These are phyloP conservation scores for Leccinum subatratum DNA, from an alignment of 1,284 basidiomycete species.

Conservation along the genomic window DNA sequence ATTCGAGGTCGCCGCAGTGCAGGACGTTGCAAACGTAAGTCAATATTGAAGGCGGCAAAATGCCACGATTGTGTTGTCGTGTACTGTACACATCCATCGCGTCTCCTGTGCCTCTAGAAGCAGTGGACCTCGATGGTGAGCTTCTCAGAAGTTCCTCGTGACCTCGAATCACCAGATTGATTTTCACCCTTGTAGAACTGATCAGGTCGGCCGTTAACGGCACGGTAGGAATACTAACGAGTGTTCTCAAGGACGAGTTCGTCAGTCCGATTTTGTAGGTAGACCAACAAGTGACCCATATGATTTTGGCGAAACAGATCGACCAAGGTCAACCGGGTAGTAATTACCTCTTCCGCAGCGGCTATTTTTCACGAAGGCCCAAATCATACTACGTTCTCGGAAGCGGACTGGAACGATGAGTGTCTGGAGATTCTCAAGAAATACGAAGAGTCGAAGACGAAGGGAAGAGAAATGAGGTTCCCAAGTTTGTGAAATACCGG, in stretches of 20 bases:
- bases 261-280: neutral
- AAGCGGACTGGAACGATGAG: neutral
- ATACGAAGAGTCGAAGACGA: neutral
- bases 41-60: slow-evolving; percentile 58
- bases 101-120: too few species aligned
- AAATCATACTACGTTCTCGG: neutral
- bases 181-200: neutral
- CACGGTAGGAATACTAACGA: neutral
- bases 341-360: too few species aligned
- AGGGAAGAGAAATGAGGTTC: neutral
- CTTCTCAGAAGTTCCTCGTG: too few species aligned
- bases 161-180: too few species aligned
- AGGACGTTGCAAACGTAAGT: neutral
- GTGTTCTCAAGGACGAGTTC: neutral
- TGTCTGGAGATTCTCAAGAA: neutral
- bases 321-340: too few species aligned
- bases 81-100: neutral
- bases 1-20: neutral
- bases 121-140: too few species aligned
- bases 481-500: neutral
- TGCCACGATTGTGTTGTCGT: too few species aligned
- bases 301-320: too few species aligned
- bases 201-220: neutral
- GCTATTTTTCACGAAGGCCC: too few species aligned
- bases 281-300: too few species aligned